These are phyloP conservation scores for Pseudogymnoascus sp. DNA, from an alignment of 2,329 filamentous ascomycete species.

Conservation along the genomic window DNA sequence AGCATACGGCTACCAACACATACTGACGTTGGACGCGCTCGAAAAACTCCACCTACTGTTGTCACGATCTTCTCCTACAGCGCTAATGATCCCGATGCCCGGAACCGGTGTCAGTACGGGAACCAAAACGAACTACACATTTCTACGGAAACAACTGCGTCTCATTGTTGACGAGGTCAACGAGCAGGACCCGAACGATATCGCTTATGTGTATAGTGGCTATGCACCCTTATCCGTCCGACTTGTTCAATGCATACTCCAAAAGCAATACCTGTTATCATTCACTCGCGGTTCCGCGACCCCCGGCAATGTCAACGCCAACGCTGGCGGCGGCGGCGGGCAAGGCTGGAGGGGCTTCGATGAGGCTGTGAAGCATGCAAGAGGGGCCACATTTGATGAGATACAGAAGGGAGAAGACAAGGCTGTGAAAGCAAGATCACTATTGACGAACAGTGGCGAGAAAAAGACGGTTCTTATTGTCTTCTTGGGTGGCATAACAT, in stretches of 20 bases:
- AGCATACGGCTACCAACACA: conserved; percentile 90
- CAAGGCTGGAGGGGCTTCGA: conserved; percentile 93
- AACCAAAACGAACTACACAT: conserved; percentile 81
- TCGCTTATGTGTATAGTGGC: conserved; percentile 96
- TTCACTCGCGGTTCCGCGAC: conserved; percentile 55
- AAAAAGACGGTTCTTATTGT: conserved; percentile 92
- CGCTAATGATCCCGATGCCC: conserved; percentile 71
- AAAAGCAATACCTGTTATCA: conserved; percentile 74
- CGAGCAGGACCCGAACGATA: conserved; percentile 86
- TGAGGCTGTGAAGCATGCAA: conserved; percentile 77
- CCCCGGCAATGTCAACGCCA: conserved; percentile 38
- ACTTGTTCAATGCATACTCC: conserved; percentile 83
- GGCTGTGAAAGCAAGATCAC: conserved; percentile 74
- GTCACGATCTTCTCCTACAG: conserved; percentile 65
- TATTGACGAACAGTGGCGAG: conserved; percentile 65
- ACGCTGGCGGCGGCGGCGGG: conserved; percentile 45
- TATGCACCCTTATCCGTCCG: conserved; percentile 90
- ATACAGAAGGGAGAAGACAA: conserved; percentile 89
- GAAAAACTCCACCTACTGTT: conserved; percentile 85
- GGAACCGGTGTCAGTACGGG: conserved; percentile 47
- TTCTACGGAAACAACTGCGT: conserved; percentile 74
- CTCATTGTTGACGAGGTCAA: conserved; percentile 95
- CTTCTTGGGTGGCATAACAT: conserved; percentile 93
- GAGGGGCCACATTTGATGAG: conserved; percentile 85
- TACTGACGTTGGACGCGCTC: conserved; percentile 78